phyloP scores from a whole-genome alignment of 1,284 basidiomycete genomes.

The Cystobasidiaceae sp. region DNA sequence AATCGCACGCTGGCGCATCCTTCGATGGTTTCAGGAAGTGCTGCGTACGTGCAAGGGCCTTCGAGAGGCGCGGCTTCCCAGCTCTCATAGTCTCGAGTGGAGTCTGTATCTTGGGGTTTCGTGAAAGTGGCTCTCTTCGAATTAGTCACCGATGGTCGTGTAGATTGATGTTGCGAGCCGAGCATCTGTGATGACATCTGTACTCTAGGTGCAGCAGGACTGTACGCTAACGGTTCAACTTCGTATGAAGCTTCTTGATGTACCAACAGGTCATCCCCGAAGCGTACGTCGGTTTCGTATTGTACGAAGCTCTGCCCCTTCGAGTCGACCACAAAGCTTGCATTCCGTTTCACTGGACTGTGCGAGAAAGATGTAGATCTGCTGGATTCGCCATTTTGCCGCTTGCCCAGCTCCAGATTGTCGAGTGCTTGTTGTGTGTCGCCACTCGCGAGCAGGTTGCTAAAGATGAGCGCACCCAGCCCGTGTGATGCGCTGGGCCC shows the following conservation, averaged over 20 bases:
- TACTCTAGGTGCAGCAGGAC: not conserved
- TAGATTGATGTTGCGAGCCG: no score
- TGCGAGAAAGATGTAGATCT: not conserved
- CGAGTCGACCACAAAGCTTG: not conserved
- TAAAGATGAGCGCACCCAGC: constrained; percentile 12
- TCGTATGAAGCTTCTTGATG: not conserved
- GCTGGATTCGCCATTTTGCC: not conserved
- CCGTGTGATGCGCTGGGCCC: not conserved
- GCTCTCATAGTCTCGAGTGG: no score
- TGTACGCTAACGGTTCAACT: not conserved
- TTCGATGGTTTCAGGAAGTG: no score
- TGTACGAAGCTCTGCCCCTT: constrained; percentile 17
- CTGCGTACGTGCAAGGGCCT: no score
- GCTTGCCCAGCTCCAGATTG: constrained; percentile 13
- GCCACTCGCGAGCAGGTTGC: not conserved
- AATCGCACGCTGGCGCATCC: no score
- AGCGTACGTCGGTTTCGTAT: constrained; percentile 24
- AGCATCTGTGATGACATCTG: no score
- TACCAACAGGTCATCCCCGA: constrained; percentile 23
- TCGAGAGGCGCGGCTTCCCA: no score
- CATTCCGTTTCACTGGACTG: constrained; percentile 7
- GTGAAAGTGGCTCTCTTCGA: no score
- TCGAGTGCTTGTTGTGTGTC: constrained; percentile 3
- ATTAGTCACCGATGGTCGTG: no score
- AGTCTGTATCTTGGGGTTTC: no score